These are phyloP conservation scores for Solanum hybrid DNA, from an alignment of 305 asterid species.

Conservation along the genomic window DNA sequence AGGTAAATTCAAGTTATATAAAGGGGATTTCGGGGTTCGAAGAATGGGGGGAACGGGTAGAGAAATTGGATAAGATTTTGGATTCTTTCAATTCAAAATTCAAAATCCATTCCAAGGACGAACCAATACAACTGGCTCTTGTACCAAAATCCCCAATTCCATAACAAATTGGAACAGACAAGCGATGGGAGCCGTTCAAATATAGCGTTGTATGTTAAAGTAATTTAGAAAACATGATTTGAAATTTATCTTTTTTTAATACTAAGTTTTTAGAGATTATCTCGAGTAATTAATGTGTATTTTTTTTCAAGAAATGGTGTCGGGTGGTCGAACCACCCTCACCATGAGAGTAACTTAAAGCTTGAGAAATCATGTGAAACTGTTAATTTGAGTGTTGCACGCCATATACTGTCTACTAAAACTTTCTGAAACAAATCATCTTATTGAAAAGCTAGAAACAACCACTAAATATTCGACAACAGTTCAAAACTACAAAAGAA, in stretches of 20 bases:
- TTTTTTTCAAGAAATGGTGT: not conserved
- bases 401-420: not conserved
- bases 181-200: not conserved
- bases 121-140: not conserved
- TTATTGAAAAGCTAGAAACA: not conserved
- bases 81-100: too few species aligned
- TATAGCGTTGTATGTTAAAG: not conserved
- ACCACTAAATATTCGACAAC: not conserved
- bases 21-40: not conserved
- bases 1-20: not conserved
- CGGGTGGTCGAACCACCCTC: not conserved
- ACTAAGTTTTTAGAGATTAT: not conserved
- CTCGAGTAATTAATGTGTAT: not conserved
- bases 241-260: not conserved
- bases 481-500: not conserved
- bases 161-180: not conserved
- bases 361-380: not conserved
- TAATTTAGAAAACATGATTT: not conserved
- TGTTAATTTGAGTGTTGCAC: not conserved
- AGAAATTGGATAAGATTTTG: not conserved
- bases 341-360: not conserved
- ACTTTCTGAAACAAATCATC: too few species aligned
- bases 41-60: not conserved
- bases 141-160: not conserved
- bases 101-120: not conserved